Evolutionary conservation across 805 yeast genomes (phyloP).

Genomic region (Kluyveromyces siamensis): DNA sequence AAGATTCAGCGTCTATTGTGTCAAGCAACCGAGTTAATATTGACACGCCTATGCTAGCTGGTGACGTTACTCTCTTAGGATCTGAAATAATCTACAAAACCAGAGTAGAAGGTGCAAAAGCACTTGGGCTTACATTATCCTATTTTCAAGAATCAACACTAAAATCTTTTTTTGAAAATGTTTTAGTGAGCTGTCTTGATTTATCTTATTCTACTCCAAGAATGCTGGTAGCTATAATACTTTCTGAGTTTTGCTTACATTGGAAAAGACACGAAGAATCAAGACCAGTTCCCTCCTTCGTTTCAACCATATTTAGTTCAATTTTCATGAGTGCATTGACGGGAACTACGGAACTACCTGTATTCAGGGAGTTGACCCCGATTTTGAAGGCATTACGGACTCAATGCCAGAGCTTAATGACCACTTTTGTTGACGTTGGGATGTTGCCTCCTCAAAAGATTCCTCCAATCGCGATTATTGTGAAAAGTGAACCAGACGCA

Average conservation of each 20-base stretch:
- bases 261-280: slow-evolving; percentile 11
- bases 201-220: slow-evolving; percentile 77
- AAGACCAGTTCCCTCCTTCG: slow-evolving; percentile 21
- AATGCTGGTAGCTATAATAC: slow-evolving; percentile 53
- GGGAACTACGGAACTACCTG: slow-evolving; percentile 35
- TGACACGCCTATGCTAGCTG: slow-evolving; percentile 85
- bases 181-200: slow-evolving; percentile 34
- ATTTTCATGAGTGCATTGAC: slow-evolving; percentile 31
- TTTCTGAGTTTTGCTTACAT: slow-evolving; percentile 55
- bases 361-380: slow-evolving; percentile 73
- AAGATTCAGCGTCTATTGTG: background rate
- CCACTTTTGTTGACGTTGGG: slow-evolving; percentile 69
- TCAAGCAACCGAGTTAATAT: slow-evolving; percentile 62
- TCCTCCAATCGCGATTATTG: slow-evolving; percentile 81
- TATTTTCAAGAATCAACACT: slow-evolving; percentile 36
- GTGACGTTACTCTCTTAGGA: slow-evolving; percentile 85
- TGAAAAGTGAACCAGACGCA: slow-evolving; percentile 89
- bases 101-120: slow-evolving; percentile 64
- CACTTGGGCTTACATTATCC: slow-evolving; percentile 61
- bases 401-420: slow-evolving; percentile 74
- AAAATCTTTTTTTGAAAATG: slow-evolving; percentile 31
- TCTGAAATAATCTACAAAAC: slow-evolving; percentile 64
- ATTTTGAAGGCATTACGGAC: slow-evolving; percentile 76
- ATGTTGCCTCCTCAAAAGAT: slow-evolving; percentile 59
- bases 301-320: slow-evolving; percentile 23